Evolutionary conservation across 2,329 filamentous ascomycete species (phyloP).

Genomic region (Paecilomyces dactylethromorphus): DNA sequence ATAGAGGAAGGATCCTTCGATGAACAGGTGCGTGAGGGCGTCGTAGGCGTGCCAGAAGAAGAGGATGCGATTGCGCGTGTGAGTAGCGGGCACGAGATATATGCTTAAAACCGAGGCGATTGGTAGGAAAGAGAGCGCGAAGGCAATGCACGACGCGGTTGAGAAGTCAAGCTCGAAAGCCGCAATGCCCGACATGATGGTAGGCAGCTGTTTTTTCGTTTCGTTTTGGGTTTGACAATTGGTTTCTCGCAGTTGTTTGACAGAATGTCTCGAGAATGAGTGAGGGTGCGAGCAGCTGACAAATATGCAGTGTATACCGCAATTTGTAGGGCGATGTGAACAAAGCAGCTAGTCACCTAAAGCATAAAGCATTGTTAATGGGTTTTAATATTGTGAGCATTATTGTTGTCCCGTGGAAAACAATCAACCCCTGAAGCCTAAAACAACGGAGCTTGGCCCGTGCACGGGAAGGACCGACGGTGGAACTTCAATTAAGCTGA

Average conservation of each 20-base stretch:
- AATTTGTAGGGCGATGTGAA: no score
- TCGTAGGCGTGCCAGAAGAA: conserved; percentile 96
- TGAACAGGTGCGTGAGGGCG: conserved; percentile 80
- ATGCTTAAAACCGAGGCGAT: conserved; percentile 46
- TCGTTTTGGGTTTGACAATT: not conserved
- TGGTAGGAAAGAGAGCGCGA: conserved; percentile 48
- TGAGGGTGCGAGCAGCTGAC: no score
- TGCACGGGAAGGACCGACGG: no score
- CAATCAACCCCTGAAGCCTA: no score
- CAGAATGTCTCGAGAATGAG: no score
- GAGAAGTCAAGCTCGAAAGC: conserved; percentile 34
- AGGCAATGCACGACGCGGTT: conserved; percentile 50
- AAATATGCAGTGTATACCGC: no score
- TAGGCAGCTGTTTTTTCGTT: not conserved
- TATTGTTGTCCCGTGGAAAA: no score
- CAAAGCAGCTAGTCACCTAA: no score
- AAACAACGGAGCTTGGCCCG: no score
- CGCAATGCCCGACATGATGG: not conserved
- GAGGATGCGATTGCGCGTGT: conserved; percentile 61
- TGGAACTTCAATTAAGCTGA: no score
- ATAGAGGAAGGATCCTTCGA: conserved; percentile 88
- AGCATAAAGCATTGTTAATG: no score
- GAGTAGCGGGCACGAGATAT: conserved; percentile 46
- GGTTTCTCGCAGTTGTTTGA: not conserved
- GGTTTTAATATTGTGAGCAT: no score